Base-by-base conservation (phyloP, 2,329 filamentous ascomycete genomes). In the Cladophialophora exuberans region DNA sequence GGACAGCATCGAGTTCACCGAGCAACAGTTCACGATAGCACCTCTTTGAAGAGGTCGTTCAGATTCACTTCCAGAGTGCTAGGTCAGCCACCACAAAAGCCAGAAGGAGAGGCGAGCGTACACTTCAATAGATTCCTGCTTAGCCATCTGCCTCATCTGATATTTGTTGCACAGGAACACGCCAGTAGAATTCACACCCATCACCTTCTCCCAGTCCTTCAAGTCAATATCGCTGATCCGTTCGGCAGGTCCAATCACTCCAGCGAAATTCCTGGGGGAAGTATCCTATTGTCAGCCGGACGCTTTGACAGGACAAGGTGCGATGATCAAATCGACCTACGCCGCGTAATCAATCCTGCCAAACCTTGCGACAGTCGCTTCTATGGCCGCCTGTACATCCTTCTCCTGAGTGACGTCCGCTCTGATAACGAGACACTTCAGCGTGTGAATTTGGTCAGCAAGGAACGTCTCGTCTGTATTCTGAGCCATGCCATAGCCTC, bases 131-230 rank as follows among this genome's bases (percentile, higher is more conserved):
- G 45, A 23, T 15, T 56, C 48, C 42, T 56, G 54, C 39, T 47
- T 41, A 4, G 45, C n/a, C 54, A 53, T 52, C 48, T 53, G 50
- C 13, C 11, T 31, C 28, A 96, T 85, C 5, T 91, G 90, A 72
- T 96, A 89, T 80, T 96, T 96, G 81, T 85, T 87, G 57, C 92
- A 91, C 71, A 84, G 96, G 91, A 91, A 96, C n/a, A 96, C 91
- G 39, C 92, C 91, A 82, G 96, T 96, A 72, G 96, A 91, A 73
- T 96, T 96, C 79, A 96, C 94, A 70, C 84, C 86, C 60, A 95
- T 89, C 3, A 91, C 96, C 62, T 94, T 76, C 67, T 96, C 90
- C 91, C 91, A 96, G 76, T 96, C 91, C 65, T 83, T 85, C 76
- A 96, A 90, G 3, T 36, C 35, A 10, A 39, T 18, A 4, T 50